Evolutionary conservation across 805 yeast genomes (phyloP).

Genomic region (Zygosaccharomyces lentus): DNA sequence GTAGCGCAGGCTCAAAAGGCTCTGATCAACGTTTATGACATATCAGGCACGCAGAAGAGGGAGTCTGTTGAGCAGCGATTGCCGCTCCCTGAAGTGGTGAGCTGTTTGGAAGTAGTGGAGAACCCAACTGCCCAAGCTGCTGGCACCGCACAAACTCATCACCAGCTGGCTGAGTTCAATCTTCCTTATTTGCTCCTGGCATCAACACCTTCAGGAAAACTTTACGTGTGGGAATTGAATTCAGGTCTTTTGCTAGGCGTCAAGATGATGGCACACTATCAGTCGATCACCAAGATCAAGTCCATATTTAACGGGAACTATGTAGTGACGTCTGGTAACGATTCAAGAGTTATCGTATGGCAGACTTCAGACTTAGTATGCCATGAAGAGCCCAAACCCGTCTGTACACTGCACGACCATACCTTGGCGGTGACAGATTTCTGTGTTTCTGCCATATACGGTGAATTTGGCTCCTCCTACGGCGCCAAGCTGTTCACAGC

Average conservation of each 20-base stretch:
- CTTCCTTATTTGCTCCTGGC: constrained; percentile 69
- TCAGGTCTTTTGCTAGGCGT: constrained; percentile 72
- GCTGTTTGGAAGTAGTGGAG: constrained; percentile 40
- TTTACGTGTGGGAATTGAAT: constrained; percentile 79
- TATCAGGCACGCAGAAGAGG: constrained; percentile 37
- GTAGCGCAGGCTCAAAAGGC: constrained; percentile 71
- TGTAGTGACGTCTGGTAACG: constrained; percentile 72
- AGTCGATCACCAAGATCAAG: constrained; percentile 55
- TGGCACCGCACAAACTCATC: constrained; percentile 20
- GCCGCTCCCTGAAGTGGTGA: constrained; percentile 77
- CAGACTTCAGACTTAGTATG: constrained; percentile 52
- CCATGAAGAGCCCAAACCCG: constrained; percentile 49
- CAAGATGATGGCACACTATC: constrained; percentile 76
- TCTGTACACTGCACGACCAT: constrained; percentile 57
- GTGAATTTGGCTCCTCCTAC: constrained; percentile 31
- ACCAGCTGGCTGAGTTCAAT: constrained; percentile 39
- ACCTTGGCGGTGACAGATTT: constrained; percentile 42
- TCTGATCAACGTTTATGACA: constrained; percentile 63
- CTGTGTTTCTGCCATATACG: constrained; percentile 43
- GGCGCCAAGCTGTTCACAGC: constrained; percentile 65
- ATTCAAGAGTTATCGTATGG: constrained; percentile 78
- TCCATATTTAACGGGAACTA: constrained; percentile 61
- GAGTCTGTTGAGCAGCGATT: constrained; percentile 68
- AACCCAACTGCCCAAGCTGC: constrained; percentile 18
- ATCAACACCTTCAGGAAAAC: constrained; percentile 53